Percentiles rank a stretch among this genome's conserved stretches.
These are phyloP conservation scores for Gloeopeniophorella convolvens DNA, from an alignment of 768 basidiomycete genomes.

Conservation along the genomic window DNA sequence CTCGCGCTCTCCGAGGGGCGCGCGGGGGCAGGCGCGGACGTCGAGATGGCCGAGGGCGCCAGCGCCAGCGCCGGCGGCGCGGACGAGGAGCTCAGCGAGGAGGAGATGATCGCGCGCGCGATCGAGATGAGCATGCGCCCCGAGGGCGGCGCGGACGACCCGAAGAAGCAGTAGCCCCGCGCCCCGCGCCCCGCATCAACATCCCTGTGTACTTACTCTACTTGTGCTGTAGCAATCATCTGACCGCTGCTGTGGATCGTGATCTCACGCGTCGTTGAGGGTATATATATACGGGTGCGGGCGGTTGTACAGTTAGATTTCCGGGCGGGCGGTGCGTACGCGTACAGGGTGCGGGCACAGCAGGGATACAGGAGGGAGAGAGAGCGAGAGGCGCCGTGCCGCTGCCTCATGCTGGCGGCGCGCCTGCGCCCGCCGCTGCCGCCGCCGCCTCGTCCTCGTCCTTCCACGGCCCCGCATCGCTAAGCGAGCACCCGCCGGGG, in stretches of 20 bases:
- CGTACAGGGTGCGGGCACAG: not conserved
- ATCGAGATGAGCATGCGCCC: conserved; percentile 89
- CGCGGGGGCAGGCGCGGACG: conserved; percentile 34
- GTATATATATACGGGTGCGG: not conserved
- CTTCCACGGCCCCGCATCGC: conserved; percentile 93
- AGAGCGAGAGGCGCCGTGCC: not conserved
- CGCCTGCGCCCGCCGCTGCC: not conserved
- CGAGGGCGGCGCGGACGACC: conserved; percentile 44
- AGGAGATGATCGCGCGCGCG: conserved; percentile 84
- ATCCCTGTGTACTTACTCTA: not conserved
- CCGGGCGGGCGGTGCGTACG: no score
- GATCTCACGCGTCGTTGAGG: not conserved
- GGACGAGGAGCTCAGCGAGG: conserved; percentile 71
- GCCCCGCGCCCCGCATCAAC: not conserved
- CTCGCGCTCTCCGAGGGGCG: conserved; percentile 64
- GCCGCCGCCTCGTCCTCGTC: not conserved
- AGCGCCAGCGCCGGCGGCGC: conserved; percentile 36
- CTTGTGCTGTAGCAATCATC: no score
- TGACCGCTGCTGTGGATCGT: not conserved
- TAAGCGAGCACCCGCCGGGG: conserved; percentile 73
- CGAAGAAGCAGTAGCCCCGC: conserved; percentile 29
- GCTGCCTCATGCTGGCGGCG: no score
- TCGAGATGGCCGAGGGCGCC: conserved; percentile 35
- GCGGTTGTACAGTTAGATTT: conserved; percentile 4
- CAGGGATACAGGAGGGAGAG: not conserved